Evolutionary conservation across 495 filamentous ascomycete species (phyloP).

Genomic region (Penicillium canariense): DNA sequence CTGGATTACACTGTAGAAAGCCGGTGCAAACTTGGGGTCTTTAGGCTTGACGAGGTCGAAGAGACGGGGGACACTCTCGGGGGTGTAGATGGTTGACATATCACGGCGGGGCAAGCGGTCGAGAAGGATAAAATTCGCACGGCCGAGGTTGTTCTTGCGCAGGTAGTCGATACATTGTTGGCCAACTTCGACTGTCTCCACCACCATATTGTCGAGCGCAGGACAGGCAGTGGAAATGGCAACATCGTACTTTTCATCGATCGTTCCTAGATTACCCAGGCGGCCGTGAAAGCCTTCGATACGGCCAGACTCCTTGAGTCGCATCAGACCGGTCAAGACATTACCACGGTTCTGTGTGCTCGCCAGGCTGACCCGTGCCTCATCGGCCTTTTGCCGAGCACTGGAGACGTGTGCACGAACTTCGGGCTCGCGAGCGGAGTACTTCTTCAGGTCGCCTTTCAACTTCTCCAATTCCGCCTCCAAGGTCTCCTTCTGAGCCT

Average conservation of each 20-base stretch:
- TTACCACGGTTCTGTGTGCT: conserved; percentile 90
- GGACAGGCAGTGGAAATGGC: conserved; percentile 96
- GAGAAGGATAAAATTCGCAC: conserved; percentile 94
- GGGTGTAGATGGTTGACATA: conserved; percentile 75
- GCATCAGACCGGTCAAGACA: conserved; percentile 86
- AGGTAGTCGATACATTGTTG: conserved; percentile 98
- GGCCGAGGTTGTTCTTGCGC: conserved; percentile 94
- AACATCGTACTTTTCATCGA: conserved; percentile 91
- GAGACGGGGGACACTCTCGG: conserved; percentile 85
- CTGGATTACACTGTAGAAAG: conserved; percentile 90
- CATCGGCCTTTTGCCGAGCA: conserved; percentile 89
- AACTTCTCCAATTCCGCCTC: conserved; percentile 72
- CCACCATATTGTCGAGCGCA: conserved; percentile 88
- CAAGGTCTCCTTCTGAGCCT: conserved; percentile 64
- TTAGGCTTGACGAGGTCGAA: conserved; percentile 93
- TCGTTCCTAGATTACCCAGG: conserved; percentile 91
- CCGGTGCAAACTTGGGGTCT: conserved; percentile 80
- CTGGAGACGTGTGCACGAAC: conserved; percentile 78
- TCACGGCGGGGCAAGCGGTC: conserved; percentile 79
- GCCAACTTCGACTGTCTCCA: conserved; percentile 89
- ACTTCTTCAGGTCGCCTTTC: conserved; percentile 66
- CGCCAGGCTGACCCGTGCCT: conserved; percentile 84
- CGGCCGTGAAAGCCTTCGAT: conserved; percentile 96
- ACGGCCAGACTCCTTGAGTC: conserved; percentile 90
- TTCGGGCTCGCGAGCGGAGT: conserved; percentile 73